Evolutionary conservation across 192 early-diverging fungal species (phyloP).

Genomic region (Pilobolus umbonatus): DNA sequence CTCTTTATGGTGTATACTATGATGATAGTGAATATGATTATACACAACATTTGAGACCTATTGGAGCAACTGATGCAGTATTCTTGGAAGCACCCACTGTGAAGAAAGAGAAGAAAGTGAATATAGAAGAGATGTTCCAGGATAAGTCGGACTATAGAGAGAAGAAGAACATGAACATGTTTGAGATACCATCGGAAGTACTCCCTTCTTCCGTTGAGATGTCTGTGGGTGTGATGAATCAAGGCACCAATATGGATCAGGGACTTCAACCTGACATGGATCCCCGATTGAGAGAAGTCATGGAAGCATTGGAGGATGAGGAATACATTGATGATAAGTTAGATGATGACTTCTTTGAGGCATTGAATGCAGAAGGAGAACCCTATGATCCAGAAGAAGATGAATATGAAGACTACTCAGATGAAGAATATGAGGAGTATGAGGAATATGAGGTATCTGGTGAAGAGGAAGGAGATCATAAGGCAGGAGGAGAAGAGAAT

Average conservation of each 20-base stretch:
- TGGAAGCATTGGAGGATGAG: slow-evolving; percentile 93
- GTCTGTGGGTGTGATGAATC: slow-evolving; percentile 64
- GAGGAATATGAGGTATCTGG: slow-evolving; percentile 50
- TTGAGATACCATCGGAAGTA: slow-evolving; percentile 67
- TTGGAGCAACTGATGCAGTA: slow-evolving; percentile 76
- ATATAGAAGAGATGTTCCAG: slow-evolving; percentile 32
- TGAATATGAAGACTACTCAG: slow-evolving; percentile 51
- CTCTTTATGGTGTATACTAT: slow-evolving; percentile 87
- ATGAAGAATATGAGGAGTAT: slow-evolving; percentile 33
- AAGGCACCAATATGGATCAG: slow-evolving; percentile 53
- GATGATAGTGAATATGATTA: slow-evolving; percentile 94
- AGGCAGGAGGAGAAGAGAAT: slow-evolving; percentile 34
- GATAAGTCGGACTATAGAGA: slow-evolving; percentile 3
- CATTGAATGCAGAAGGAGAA: slow-evolving; percentile 63
- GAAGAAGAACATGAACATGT: slow-evolving; percentile 29
- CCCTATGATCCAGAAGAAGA: slow-evolving; percentile 49
- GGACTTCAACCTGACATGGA: slow-evolving; percentile 73
- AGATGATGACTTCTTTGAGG: slow-evolving; percentile 80
- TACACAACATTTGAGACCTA: slow-evolving; percentile 81
- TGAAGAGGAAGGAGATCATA: slow-evolving; percentile 35
- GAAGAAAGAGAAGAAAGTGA: slow-evolving; percentile 50
- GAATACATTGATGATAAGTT: slow-evolving; percentile 77
- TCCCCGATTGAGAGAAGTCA: slow-evolving; percentile 74
- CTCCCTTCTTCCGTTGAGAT: slow-evolving; percentile 73
- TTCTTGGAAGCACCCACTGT: slow-evolving; percentile 66